A percentile compares a stretch with the other conserved stretches of the same genome.
These are phyloP conservation scores for Ustilago nuda DNA, from an alignment of 1,284 basidiomycete species.

Conservation along the genomic window DNA sequence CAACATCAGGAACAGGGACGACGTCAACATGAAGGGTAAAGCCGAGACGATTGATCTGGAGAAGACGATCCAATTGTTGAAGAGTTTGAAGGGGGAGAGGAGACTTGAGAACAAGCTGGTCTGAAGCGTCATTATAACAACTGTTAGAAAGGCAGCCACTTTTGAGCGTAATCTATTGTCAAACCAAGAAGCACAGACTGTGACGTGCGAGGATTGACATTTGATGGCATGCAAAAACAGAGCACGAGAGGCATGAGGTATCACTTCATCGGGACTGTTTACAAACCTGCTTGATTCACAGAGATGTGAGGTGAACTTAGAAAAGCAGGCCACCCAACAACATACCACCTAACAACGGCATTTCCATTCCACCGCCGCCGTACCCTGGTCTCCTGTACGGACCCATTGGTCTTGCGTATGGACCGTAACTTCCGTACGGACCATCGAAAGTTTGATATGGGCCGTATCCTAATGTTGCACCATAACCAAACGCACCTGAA, in stretches of 20 bases:
- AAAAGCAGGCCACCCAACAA: slow-evolving; percentile 53
- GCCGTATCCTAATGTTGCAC: slow-evolving; percentile 45
- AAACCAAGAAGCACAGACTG: not conserved
- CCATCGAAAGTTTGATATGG: slow-evolving; percentile 48
- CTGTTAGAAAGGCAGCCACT: not conserved
- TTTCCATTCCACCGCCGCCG: slow-evolving; percentile 20
- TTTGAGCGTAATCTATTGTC: not conserved
- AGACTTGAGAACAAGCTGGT: slow-evolving; percentile 52
- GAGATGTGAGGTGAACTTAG: slow-evolving; percentile 7
- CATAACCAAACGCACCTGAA: slow-evolving; percentile 34
- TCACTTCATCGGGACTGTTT: not conserved
- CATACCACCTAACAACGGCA: slow-evolving; percentile 46
- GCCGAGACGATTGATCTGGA: slow-evolving; percentile 64
- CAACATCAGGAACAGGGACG: slow-evolving; percentile 84
- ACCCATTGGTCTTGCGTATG: slow-evolving; percentile 38
- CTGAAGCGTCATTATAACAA: not conserved
- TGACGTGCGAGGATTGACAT: not conserved
- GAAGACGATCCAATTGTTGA: slow-evolving; percentile 46
- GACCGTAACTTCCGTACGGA: slow-evolving; percentile 43
- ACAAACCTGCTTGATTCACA: not conserved
- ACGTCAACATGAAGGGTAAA: slow-evolving; percentile 62
- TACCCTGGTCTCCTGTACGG: slow-evolving; percentile 40
- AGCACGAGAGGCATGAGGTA: slow-evolving; percentile 3
- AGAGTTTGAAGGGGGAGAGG: slow-evolving; percentile 53
- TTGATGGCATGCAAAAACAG: not conserved